A percentile compares a stretch with the other conserved stretches of the same genome.
Conservation (phyloP, 495 filamentous ascomycete species). For the Aspergillus ellipticus region DNA sequence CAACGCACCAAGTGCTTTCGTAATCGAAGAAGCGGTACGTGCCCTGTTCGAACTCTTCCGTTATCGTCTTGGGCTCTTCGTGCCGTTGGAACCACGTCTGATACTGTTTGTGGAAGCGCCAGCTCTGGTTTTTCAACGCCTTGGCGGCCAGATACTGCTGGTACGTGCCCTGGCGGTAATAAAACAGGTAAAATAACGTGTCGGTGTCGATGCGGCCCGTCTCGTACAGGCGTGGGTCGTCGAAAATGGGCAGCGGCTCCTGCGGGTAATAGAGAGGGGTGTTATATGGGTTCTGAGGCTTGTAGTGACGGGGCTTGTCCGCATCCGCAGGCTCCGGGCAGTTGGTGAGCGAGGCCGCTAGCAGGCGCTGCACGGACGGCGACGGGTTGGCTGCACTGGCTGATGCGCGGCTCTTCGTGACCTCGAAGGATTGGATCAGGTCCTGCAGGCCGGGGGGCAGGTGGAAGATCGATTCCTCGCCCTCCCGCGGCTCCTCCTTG, state of each 20-base stretch:
- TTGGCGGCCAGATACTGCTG: conserved; percentile 97
- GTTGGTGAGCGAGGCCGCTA: conserved; percentile 64
- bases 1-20: conserved; percentile 92
- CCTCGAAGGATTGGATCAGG: conserved; percentile 83
- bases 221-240: conserved; percentile 81
- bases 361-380: conserved; percentile 65
- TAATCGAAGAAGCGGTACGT: conserved; percentile 99
- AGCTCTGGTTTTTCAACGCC: conserved; percentile 92
- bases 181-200: conserved; percentile 98
- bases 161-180: conserved; percentile 94
- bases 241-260: conserved; percentile 82
- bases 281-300: conserved; percentile 72
- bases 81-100: conserved; percentile 99
- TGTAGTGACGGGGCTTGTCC: conserved; percentile 77
- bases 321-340: conserved; percentile 74
- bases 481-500: conserved; percentile 28
- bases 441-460: conserved; percentile 89
- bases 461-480: conserved; percentile 89
- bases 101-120: conserved; percentile 99
- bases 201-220: conserved; percentile 80
- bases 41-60: conserved; percentile 96
- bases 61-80: conserved; percentile 97
- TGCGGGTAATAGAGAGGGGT: conserved; percentile 86
- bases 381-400: conserved; percentile 43
- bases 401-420: conserved; percentile 63